phyloP scores from a whole-genome alignment of 208 protist species.

The Acanthamoeba culbertsoni region DNA sequence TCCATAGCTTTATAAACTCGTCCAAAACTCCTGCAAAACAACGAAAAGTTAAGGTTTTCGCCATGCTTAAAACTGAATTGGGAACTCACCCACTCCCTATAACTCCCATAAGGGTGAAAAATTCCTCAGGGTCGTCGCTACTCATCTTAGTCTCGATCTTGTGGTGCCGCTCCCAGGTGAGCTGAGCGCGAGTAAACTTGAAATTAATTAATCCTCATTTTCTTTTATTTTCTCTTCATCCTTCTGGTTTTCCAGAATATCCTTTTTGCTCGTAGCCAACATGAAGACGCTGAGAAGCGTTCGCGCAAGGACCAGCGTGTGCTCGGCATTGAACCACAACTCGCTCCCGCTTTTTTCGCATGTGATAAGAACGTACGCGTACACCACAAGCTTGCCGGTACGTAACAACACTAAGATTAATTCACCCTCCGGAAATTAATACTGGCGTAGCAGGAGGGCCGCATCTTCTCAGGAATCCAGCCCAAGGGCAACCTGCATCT shows the following conservation, averaged over 20 bases:
- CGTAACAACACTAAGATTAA: not conserved
- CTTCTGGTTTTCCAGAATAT: not conserved
- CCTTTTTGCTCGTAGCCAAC: too few relatives aligned
- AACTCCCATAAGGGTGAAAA: slow-evolving; percentile 1
- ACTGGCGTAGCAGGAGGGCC: not conserved
- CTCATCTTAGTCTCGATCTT: not conserved
- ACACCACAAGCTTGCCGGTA: too few relatives aligned
- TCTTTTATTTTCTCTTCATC: too few relatives aligned
- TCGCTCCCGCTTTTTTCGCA: too few relatives aligned
- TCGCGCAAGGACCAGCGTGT: too few relatives aligned
- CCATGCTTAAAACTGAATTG: not conserved
- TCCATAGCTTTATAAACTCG: slow-evolving; percentile 43
- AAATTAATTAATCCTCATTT: not conserved
- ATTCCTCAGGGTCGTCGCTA: not conserved
- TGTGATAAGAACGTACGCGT: too few relatives aligned
- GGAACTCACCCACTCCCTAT: slow-evolving; percentile 1
- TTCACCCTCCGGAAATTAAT: not conserved
- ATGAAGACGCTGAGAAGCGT: too few relatives aligned
- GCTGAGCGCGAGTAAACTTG: not conserved
- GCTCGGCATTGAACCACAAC: too few relatives aligned
- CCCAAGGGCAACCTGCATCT: slow-evolving; percentile 78
- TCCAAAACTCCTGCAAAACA: slow-evolving; percentile 13
- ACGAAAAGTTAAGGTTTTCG: not conserved
- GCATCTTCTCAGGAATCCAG: slow-evolving; percentile 81
- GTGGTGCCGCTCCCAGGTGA: not conserved